phyloP scores from a whole-genome alignment of 2,329 filamentous ascomycete genomes.

The Diaporthe citri region DNA sequence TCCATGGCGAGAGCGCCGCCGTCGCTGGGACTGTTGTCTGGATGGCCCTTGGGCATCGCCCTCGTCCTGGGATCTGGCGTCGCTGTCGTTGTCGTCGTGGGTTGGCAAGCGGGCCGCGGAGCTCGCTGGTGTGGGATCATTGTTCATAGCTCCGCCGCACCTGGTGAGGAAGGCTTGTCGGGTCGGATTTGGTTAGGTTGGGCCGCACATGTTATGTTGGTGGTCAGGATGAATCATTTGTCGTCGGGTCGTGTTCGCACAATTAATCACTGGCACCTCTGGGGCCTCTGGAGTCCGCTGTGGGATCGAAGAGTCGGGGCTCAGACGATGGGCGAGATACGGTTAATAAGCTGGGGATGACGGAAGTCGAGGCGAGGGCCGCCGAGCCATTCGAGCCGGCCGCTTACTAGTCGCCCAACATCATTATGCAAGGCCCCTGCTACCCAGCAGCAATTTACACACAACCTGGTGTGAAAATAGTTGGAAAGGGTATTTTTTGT shows the following conservation, averaged over 20 bases:
- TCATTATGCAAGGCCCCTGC: neutral
- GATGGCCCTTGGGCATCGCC: slow-evolving; percentile 32
- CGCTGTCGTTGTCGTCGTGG: slow-evolving; percentile 36
- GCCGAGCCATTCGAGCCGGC: slow-evolving; percentile 16
- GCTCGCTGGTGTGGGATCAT: slow-evolving; percentile 57
- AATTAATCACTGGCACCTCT: slow-evolving; percentile 6
- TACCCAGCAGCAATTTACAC: neutral
- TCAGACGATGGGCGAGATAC: neutral
- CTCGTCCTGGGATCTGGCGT: slow-evolving; percentile 22
- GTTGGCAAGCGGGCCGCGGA: slow-evolving; percentile 51
- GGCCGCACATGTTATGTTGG: slow-evolving; percentile 38
- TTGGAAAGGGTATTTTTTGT: neutral
- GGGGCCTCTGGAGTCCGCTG: neutral
- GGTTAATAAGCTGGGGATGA: slow-evolving; percentile 32
- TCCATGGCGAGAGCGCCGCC: slow-evolving; percentile 23
- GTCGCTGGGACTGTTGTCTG: slow-evolving; percentile 18
- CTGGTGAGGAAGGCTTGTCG: slow-evolving; percentile 48
- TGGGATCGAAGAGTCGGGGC: slow-evolving; percentile 3
- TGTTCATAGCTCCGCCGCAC: slow-evolving; percentile 60
- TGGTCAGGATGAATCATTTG: neutral
- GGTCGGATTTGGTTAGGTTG: slow-evolving; percentile 21
- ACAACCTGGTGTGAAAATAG: neutral
- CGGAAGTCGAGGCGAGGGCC: slow-evolving; percentile 18
- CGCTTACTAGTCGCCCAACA: slow-evolving; percentile 15
- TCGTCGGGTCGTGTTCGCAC: neutral